Base-by-base conservation (phyloP, 306 rosid species). In the Prunus campanulata region DNA sequence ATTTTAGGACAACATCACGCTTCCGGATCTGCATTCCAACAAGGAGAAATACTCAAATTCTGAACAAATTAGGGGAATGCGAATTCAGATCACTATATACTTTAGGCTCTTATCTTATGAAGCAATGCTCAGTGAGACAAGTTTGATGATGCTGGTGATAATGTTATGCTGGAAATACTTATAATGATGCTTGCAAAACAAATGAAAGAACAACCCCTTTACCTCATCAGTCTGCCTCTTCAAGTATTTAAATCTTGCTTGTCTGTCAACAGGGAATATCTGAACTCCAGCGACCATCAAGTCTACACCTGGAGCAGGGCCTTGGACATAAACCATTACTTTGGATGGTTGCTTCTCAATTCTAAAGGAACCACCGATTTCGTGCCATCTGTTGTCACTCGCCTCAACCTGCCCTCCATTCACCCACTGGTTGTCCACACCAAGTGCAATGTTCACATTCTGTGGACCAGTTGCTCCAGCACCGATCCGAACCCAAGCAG, bases 331-430 rank as follows among this genome's bases (percentile, higher is more conserved):
- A 78, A 90, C 92, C 89, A 89, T 85, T 68, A 92, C 96, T 68
- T 92, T 92, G 16, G 93, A 81, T 20, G 97, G 87, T 77, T 90
- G 97, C 78, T 92, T 95, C 87, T 92, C 98, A 77, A 90, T 83
- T 88, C 97, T 89, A 76, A 92, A 95, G 22, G 97, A 95, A 66
- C 97, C 97, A 64, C 97, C 93, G 74, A 95, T 88, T 83, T 95
- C 98, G 73, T 90, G 90, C 98, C 98, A 95, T 75, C 86, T 82
- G 55, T 61, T 81, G 69, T 88, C 90, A 57, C 76, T 73, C 70
- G 83, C 72, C 75, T 88, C 93, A 46, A 62, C 84, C 62, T 90
- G 98, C 59, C 97, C 98, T 7, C 97, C 98, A 9, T 95, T 92
- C 78, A 88, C 98, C 98, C 98, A 95, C 62, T 95, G 96, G 64